A percentile compares a stretch with the other conserved stretches of the same genome.
These are phyloP conservation scores for Boletus huronensis DNA, from an alignment of 768 basidiomycete genomes.

Conservation along the genomic window DNA sequence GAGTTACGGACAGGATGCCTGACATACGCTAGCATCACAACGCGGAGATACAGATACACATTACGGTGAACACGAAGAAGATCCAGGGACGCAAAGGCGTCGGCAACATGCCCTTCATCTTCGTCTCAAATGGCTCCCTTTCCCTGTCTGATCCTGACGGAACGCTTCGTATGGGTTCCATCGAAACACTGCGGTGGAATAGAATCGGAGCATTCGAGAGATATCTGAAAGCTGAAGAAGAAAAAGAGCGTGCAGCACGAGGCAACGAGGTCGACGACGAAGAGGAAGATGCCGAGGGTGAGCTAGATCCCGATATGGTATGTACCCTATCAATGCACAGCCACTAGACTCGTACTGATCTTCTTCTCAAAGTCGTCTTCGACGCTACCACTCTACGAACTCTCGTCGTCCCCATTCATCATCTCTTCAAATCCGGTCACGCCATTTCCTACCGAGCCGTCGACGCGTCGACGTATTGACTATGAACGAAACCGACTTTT, in stretches of 20 bases:
- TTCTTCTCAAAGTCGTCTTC: conserved; percentile 22
- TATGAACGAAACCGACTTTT: conserved; percentile 29
- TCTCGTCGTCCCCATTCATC: conserved; percentile 24
- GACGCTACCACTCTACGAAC: conserved; percentile 25
- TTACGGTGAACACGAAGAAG: conserved; percentile 54
- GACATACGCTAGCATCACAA: conserved; percentile 47
- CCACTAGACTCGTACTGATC: background rate
- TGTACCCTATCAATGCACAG: background rate
- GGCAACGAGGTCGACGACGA: conserved; percentile 18
- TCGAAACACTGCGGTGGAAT: conserved; percentile 31
- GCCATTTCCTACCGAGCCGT: conserved; percentile 27
- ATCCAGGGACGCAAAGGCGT: conserved; percentile 52
- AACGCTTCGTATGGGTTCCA: conserved; percentile 21
- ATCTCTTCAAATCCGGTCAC: conserved; percentile 31
- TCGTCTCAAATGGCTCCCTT: conserved; percentile 45
- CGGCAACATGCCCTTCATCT: conserved; percentile 61
- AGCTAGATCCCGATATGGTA: conserved; percentile 29
- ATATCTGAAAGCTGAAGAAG: conserved; percentile 27
- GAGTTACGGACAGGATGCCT: background rate
- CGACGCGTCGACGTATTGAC: conserved; percentile 28
- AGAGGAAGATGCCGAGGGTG: conserved; percentile 25
- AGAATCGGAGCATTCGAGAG: conserved; percentile 27
- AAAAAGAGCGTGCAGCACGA: conserved; percentile 23
- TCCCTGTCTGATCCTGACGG: conserved; percentile 23
- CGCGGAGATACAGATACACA: conserved; percentile 51